phyloP scores from a whole-genome alignment of 208 protist species.

The Entamoeba invadens region DNA sequence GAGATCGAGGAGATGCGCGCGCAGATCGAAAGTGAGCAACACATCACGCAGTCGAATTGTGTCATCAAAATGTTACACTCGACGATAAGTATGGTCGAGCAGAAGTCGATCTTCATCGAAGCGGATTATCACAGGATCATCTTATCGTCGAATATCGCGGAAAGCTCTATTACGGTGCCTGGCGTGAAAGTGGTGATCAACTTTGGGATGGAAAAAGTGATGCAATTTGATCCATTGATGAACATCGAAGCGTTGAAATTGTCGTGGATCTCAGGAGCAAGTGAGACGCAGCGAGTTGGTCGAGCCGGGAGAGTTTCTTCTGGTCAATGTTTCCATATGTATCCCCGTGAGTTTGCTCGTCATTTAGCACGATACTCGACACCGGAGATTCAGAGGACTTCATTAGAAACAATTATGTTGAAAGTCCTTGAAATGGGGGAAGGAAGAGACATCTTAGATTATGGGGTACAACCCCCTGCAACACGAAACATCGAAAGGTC shows the following conservation, averaged over 20 bases:
- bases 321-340: conserved; percentile 18
- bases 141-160: conserved; percentile 29
- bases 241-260: conserved; percentile 15
- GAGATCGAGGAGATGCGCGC: conserved; percentile 73
- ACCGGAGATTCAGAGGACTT: background rate
- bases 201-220: conserved; percentile 49
- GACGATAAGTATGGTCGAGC: background rate
- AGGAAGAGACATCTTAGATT: background rate
- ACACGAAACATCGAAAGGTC: background rate
- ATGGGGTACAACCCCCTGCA: background rate
- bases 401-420: background rate
- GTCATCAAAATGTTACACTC: conserved; percentile 52
- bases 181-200: conserved; percentile 93
- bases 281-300: conserved; percentile 11
- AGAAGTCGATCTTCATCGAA: background rate
- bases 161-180: conserved; percentile 92
- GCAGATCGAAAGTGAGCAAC: conserved; percentile 32
- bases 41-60: background rate
- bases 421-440: background rate
- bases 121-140: conserved; percentile 41
- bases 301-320: conserved; percentile 2
- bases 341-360: conserved; percentile 6
- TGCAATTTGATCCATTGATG: conserved; percentile 9
- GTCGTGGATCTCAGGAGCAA: conserved; percentile 11
- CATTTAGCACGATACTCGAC: background rate